These are phyloP conservation scores for Agrocybe chaxingu DNA, from an alignment of 768 basidiomycete species.

Conservation along the genomic window DNA sequence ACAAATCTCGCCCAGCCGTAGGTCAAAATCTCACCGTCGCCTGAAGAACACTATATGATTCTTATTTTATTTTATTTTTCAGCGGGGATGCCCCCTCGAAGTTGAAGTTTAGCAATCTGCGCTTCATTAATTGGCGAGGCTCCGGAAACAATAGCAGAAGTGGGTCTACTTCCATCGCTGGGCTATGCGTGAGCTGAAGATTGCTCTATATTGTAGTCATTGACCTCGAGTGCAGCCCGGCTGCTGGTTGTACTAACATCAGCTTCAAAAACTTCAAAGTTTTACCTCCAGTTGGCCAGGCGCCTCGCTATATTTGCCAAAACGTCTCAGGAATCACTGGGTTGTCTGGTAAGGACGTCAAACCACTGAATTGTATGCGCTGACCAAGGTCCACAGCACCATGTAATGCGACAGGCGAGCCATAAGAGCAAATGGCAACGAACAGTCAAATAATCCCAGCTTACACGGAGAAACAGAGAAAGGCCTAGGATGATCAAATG, in stretches of 20 bases:
- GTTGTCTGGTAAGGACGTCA: conserved; percentile 24
- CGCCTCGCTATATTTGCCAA: conserved; percentile 39
- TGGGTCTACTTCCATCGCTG: conserved; percentile 15
- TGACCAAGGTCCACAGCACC: conserved; percentile 14
- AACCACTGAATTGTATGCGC: not conserved
- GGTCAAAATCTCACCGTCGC: conserved; percentile 6
- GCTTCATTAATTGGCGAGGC: conserved; percentile 45
- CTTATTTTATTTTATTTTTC: not conserved
- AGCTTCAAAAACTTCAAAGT: conserved; percentile 39
- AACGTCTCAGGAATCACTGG: conserved; percentile 41
- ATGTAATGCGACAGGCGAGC: conserved; percentile 16
- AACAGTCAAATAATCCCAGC: not conserved
- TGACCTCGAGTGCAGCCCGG: conserved; percentile 48
- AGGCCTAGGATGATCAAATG: too few species aligned
- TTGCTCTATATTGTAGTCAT: conserved; percentile 31
- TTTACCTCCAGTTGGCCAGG: conserved; percentile 30
- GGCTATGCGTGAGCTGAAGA: not conserved
- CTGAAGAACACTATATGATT: not conserved
- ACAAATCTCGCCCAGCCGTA: conserved; percentile 48
- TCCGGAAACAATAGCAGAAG: conserved; percentile 38
- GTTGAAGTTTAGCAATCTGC: conserved; percentile 43
- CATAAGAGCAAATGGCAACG: not conserved
- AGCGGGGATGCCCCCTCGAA: conserved; percentile 50
- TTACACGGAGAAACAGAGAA: too few species aligned
- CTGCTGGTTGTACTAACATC: conserved; percentile 43